These are phyloP conservation scores for Allium fistulosum DNA, from an alignment of 106 monocot genomes.

Conservation along the genomic window DNA sequence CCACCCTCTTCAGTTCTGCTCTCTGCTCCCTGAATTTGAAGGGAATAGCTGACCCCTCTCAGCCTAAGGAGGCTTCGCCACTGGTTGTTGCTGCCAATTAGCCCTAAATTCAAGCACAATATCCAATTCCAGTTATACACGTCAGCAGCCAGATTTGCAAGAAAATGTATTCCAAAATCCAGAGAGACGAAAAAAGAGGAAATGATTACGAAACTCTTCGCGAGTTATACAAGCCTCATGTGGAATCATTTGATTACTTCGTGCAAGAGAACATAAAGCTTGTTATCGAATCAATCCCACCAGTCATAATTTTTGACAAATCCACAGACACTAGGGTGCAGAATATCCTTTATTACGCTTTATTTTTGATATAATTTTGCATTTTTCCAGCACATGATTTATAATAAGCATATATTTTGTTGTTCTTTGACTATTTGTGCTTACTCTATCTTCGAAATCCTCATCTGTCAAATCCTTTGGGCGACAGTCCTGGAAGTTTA, in stretches of 20 bases:
- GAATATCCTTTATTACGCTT: conserved; percentile 63
- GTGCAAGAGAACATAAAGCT: conserved; percentile 63
- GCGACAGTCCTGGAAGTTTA: conserved; percentile 25
- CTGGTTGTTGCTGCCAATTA: too few species aligned
- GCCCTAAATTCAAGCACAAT: too few species aligned
- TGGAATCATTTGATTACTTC: conserved; percentile 94
- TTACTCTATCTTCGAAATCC: conserved; percentile 58
- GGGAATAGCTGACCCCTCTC: too few species aligned
- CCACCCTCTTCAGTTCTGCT: too few species aligned
- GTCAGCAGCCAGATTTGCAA: too few species aligned
- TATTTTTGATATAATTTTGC: neutral
- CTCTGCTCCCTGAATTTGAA: too few species aligned
- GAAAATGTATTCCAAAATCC: too few species aligned
- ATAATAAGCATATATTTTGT: neutral
- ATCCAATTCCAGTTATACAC: conserved; percentile 1
- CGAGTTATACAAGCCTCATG: conserved; percentile 68
- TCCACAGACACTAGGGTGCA: conserved; percentile 30
- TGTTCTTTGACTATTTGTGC: neutral
- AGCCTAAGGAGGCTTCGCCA: too few species aligned
- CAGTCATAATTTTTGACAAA: conserved; percentile 29
- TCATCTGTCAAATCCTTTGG: conserved; percentile 21
- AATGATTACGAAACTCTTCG: conserved; percentile 23
- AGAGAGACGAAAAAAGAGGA: too few species aligned
- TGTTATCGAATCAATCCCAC: conserved; percentile 34
- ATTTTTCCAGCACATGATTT: too few species aligned